Evolutionary conservation across 2,329 filamentous ascomycete species (phyloP).

Genomic region (Aureobasidium musti): DNA sequence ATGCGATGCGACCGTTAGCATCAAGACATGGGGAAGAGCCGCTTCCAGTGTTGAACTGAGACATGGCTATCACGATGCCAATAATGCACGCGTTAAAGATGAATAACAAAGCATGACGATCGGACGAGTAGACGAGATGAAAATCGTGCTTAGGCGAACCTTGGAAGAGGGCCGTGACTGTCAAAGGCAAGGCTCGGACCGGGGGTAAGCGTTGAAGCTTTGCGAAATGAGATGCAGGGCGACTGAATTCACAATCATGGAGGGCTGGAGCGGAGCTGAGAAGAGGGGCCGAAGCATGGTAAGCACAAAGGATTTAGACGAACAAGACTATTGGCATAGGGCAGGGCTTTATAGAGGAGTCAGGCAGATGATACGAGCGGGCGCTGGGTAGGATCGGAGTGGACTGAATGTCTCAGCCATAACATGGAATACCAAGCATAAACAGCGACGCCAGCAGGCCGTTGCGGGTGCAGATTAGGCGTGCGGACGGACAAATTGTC

Average conservation of each 20-base stretch:
- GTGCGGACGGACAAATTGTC: neutral
- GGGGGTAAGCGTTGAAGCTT: conserved; percentile 25
- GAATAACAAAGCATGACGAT: neutral
- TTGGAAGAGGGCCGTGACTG: neutral
- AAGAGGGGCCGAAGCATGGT: neutral
- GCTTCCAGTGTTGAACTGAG: conserved; percentile 7
- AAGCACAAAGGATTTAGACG: neutral
- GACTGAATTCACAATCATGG: neutral
- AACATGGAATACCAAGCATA: neutral
- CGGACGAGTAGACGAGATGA: neutral
- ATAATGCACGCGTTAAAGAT: neutral
- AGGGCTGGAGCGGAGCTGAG: neutral
- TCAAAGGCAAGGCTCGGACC: conserved; percentile 24
- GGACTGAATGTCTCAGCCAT: conserved; percentile 25
- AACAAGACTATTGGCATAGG: conserved; percentile 6
- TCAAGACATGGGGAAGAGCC: neutral
- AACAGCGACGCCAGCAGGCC: neutral
- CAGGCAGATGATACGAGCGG: conserved; percentile 6
- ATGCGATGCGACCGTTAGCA: neutral
- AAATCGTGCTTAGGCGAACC: neutral
- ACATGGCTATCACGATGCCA: neutral
- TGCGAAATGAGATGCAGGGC: conserved; percentile 21
- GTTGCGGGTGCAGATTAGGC: conserved; percentile 24
- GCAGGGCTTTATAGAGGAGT: neutral
- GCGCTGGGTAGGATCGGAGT: neutral